phyloP scores from a whole-genome alignment of 2,329 filamentous ascomycete species.

The Hypoxylon sp. region DNA sequence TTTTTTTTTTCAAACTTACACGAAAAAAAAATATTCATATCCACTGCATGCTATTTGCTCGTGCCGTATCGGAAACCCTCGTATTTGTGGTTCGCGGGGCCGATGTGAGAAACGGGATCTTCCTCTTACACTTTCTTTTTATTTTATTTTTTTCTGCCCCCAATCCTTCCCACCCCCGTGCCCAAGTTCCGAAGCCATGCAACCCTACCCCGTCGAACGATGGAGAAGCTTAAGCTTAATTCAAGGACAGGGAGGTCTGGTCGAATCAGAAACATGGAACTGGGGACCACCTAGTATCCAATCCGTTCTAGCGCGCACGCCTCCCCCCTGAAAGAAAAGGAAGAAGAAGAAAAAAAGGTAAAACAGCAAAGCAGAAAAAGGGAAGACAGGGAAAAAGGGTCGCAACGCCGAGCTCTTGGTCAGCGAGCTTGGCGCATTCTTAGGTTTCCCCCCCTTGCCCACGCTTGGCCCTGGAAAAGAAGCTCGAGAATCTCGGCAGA shows the following conservation, averaged over 20 bases:
- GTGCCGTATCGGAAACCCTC: too few relatives aligned
- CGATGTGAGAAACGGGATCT: constrained; percentile 10
- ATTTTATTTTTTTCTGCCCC: constrained; percentile 22
- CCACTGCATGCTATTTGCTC: too few relatives aligned
- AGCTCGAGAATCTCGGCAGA: constrained; percentile 36
- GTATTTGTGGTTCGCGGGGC: constrained; percentile 10
- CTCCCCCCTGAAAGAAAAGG: constrained; percentile 22
- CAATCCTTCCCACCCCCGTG: constrained; percentile 11
- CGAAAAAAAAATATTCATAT: too few relatives aligned
- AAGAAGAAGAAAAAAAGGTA: constrained; percentile 11
- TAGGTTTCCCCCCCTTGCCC: constrained; percentile 15
- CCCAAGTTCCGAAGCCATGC: constrained; percentile 35
- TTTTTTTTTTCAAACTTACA: too few relatives aligned
- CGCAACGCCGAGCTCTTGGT: constrained; percentile 31
- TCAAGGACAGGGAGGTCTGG: constrained; percentile 35
- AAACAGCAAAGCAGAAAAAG: constrained; percentile 10
- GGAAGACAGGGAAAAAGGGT: too few relatives aligned
- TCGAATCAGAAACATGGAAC: constrained; percentile 36
- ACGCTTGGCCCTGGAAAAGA: constrained; percentile 21
- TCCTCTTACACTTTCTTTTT: constrained; percentile 3
- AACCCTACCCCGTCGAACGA: constrained; percentile 31
- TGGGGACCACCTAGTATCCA: constrained; percentile 25
- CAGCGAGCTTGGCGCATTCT: constrained; percentile 28
- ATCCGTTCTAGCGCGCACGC: constrained; percentile 24
- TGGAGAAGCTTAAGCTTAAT: constrained; percentile 43